Evolutionary conservation across 2,329 filamentous ascomycete genomes (phyloP), one percentile per base, ranked within the genome.

Genomic region (Sporothrix phasma): DNA sequence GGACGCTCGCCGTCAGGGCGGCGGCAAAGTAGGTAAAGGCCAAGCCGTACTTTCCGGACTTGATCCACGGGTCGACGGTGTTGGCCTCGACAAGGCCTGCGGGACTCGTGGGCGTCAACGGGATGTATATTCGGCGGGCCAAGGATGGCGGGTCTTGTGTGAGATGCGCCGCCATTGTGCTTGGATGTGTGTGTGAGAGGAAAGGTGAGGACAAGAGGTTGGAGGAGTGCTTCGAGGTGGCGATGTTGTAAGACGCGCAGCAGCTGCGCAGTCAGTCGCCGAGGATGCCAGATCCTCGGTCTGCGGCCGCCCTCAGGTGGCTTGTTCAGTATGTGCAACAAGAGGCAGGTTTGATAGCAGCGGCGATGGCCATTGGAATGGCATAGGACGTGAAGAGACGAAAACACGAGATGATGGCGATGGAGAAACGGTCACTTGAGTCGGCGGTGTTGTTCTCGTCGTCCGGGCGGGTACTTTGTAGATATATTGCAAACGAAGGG

Each of bases 1-100:
- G 77, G 4, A 92, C 86, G 62, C 84, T 71, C 31, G 83, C 81
- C 68, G 92, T 81, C 66, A 97, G 74, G 60, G 87, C 84, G 58
- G 95, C 74, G 61, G 88, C 86, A 71, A 96, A 95, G 75, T 95
- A 96, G 15, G 93, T 90, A 86, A 91, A 96, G 64, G 88, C 90
- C 61, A 90, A 77, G 2, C 83, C 91, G 76, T 97, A 96, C 77
- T 96, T 95, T 51, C 88, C 90, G 24, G 92, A 87, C 71, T 90
- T 78, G 29, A 74, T 82, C 88, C 89, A 97, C 26, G 92, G 90
- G 73, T 97, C 92, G 64, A 87, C 77, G 1, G 80, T 83, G 67
- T 85, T 75, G 22, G 85, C 85, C 73, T 87, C 82, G 49, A 87
- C 76, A 37, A 87, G 76, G 15, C 85, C 85, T 0, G 84, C 78